phyloP scores from a whole-genome alignment of 257 asterid genomes.

The Nicotiana sylvestris region DNA sequence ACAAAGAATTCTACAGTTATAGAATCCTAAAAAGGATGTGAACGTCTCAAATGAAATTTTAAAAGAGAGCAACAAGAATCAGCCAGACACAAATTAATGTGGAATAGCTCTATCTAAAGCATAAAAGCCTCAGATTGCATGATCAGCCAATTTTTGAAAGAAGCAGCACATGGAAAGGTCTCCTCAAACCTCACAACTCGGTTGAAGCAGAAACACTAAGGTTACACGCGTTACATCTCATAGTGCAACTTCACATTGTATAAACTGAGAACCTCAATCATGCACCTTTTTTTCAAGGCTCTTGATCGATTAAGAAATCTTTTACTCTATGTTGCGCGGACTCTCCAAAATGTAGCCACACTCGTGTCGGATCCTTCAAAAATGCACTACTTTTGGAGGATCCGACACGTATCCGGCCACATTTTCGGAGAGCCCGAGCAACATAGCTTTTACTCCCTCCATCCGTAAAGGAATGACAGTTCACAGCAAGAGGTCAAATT shows the following conservation, averaged over 20 bases:
- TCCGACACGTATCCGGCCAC: no score
- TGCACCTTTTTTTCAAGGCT: not conserved
- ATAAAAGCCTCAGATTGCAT: not conserved
- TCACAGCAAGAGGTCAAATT: not conserved
- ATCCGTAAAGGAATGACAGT: not conserved
- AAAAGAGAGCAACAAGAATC: not conserved
- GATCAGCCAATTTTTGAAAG: constrained; percentile 6
- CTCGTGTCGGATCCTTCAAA: no score
- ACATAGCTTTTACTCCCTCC: not conserved
- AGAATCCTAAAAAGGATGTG: not conserved
- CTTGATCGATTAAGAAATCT: not conserved
- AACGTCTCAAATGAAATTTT: not conserved
- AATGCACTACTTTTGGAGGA: no score
- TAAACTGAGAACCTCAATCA: not conserved
- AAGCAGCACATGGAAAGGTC: not conserved
- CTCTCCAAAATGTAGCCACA: no score
- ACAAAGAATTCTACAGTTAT: constrained; percentile 9
- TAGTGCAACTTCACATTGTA: not conserved
- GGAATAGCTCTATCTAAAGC: not conserved
- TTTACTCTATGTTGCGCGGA: not conserved
- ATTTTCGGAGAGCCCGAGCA: no score
- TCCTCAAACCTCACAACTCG: not conserved
- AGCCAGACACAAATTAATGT: not conserved
- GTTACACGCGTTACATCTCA: not conserved
- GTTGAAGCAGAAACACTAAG: not conserved